Conservation (phyloP, 1,284 basidiomycete genomes). For the Lentinula novae-zelandiae region DNA sequence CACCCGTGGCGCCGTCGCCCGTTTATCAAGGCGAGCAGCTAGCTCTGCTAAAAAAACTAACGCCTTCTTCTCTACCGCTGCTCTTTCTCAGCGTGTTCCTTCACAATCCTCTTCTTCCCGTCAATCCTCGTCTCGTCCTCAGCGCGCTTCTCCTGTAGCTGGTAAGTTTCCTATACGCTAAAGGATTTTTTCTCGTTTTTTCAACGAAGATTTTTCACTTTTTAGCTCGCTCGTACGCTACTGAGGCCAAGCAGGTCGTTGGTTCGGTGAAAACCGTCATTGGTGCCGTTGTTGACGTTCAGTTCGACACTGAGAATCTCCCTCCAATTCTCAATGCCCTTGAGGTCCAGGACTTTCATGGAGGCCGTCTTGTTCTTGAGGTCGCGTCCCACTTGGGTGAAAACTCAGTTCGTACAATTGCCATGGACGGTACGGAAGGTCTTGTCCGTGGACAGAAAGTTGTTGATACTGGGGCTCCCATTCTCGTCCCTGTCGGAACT, state of each 20-base stretch:
- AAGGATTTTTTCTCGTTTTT: conserved; percentile 18
- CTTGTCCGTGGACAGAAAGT: conserved; percentile 98
- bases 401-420: conserved; percentile 97
- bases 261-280: conserved; percentile 93
- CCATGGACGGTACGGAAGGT: conserved; percentile 99
- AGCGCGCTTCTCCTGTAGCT: conserved; percentile 38
- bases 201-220: conserved; percentile 18
- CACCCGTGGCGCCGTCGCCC: conserved; percentile 73
- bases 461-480: conserved; percentile 93
- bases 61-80: conserved; percentile 75
- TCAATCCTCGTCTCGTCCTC: conserved; percentile 33
- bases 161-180: conserved; percentile 30
- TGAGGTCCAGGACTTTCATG: conserved; percentile 91
- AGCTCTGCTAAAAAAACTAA: conserved; percentile 68
- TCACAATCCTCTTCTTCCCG: conserved; percentile 29
- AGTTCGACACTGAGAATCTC: conserved; percentile 87
- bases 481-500: conserved; percentile 93
- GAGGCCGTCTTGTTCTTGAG: conserved; percentile 93
- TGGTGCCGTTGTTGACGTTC: conserved; percentile 99
- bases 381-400: conserved; percentile 97
- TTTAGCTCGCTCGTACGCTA: conserved; percentile 85
- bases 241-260: conserved; percentile 69
- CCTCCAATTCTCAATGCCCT: conserved; percentile 98
- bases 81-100: conserved; percentile 39
- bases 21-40: conserved; percentile 77